These are phyloP conservation scores for Tephrocybe sp. DNA, from an alignment of 768 basidiomycete genomes.

Conservation along the genomic window DNA sequence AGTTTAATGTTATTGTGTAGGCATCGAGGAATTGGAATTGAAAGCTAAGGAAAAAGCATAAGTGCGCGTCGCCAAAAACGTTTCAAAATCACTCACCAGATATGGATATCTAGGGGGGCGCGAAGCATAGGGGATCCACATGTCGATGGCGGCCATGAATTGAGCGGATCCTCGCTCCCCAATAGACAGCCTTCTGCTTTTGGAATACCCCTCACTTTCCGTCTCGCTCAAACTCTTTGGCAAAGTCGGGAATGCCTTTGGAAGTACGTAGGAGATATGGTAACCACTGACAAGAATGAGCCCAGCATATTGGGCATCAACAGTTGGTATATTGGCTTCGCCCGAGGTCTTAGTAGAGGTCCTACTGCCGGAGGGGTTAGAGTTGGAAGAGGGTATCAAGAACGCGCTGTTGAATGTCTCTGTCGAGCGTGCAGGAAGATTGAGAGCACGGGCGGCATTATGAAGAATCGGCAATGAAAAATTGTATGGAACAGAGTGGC, in stretches of 20 bases:
- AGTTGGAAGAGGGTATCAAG: slow-evolving; percentile 36
- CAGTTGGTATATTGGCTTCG: slow-evolving; percentile 36
- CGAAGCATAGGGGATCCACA: slow-evolving; percentile 70
- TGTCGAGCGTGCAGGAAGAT: slow-evolving; percentile 58
- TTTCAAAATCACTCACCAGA: slow-evolving; percentile 44
- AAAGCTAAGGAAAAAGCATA: slow-evolving; percentile 45
- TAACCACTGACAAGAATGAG: slow-evolving; percentile 78
- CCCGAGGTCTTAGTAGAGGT: too few relatives aligned
- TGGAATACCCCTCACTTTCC: slow-evolving; percentile 27
- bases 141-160: slow-evolving; percentile 81
- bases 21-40: slow-evolving; percentile 77
- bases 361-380: slow-evolving; percentile 26
- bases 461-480: slow-evolving; percentile 73
- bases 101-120: slow-evolving; percentile 75
- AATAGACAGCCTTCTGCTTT: slow-evolving; percentile 52
- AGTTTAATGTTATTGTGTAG: slow-evolving; percentile 74
- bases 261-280: slow-evolving; percentile 73
- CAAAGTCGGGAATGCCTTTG: slow-evolving; percentile 56
- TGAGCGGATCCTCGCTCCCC: slow-evolving; percentile 62
- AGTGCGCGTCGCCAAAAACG: slow-evolving; percentile 1
- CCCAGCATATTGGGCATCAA: slow-evolving; percentile 72
- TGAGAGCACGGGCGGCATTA: slow-evolving; percentile 68
- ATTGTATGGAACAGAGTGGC: slow-evolving; percentile 69
- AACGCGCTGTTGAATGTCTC: slow-evolving; percentile 64
- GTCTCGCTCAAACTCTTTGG: slow-evolving; percentile 23